Evolutionary conservation across 352 stramenopile species (phyloP), one percentile per base, ranked within the genome.

Genomic region (Globisporangium camurandrum): DNA sequence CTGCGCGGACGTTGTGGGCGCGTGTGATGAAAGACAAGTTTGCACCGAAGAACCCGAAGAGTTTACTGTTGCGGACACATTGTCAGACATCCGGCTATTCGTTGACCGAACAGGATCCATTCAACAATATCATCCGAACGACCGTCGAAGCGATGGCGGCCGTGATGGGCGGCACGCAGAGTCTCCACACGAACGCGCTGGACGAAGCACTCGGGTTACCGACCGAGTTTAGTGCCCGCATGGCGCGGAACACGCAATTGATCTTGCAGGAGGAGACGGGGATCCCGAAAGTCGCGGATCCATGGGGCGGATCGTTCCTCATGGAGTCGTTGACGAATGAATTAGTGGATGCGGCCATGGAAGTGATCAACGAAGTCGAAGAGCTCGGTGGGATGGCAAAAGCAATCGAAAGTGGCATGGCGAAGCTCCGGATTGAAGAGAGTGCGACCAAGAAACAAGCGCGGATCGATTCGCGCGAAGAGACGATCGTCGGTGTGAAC

Each of bases 71-170:
- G 40, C 83, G 95, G 47, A 98, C 95, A 27, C 95, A 99, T 67
- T 98, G 94, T 59, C 95, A 99, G 71, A 98, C 95, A 8, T 97
- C 85, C 36, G 93, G 94, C 23, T 98, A 98, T 62, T 97, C 89
- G 50, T 66, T 98, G 23, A 98, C 95, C 4, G 95, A 98, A 59
- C 92, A 98, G 57, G 95, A 99, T 59, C 95, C 95, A 50, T 96
- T 98, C 68, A 99, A 99, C 62, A 99, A 99, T 58, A 87, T 98
- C 42, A 95, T 98, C 57, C 84, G 96, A 50, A 99, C 96, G 20
- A 97, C 96, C 1, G 86, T 98, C 28, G 96, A 98, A 71, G 96
- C 95, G 23, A 86, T 86, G 74, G 71, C 70, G 33, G 63, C 69
- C 30, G 70, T 85, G 27, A 85, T 85, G 73, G 70, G 95, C 54